Conservation (phyloP, 371 early-diverging fungal genomes). For the Parasitella parasitica region DNA sequence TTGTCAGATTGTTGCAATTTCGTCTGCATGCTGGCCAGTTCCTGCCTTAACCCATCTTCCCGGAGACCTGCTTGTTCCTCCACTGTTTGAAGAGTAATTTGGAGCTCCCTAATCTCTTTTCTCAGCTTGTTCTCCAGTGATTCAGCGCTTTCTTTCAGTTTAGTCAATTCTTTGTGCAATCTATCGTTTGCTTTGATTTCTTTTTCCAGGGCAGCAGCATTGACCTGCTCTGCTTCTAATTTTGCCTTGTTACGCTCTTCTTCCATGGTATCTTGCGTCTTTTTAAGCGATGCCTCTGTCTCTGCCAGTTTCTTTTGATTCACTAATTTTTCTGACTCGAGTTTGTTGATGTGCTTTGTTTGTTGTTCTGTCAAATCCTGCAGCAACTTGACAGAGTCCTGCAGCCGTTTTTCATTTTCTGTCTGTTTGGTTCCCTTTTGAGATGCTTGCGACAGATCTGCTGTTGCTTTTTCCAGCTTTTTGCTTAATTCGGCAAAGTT, state of each 20-base stretch:
- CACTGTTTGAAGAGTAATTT: conserved; percentile 52
- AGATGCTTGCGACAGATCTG: conserved; percentile 55
- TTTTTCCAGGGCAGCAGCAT: conserved; percentile 57
- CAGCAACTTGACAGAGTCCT: conserved; percentile 54
- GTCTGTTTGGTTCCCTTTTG: conserved; percentile 46
- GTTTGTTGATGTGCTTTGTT: conserved; percentile 59
- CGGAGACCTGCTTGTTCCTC: conserved; percentile 63
- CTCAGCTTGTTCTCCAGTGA: conserved; percentile 37
- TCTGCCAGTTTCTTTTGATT: conserved; percentile 43
- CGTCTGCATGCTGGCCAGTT: conserved; percentile 55
- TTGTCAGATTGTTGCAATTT: conserved; percentile 61
- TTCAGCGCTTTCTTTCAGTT: conserved; percentile 36
- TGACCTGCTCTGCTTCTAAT: conserved; percentile 45
- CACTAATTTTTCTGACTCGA: conserved; percentile 55
- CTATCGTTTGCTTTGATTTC: conserved; percentile 51
- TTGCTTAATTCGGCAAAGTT: conserved; percentile 53
- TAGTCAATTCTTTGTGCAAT: conserved; percentile 55
- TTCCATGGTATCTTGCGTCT: conserved; percentile 25
- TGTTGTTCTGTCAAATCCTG: conserved; percentile 62
- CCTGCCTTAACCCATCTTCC: conserved; percentile 63
- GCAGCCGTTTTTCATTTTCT: conserved; percentile 58
- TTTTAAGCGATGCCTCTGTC: conserved; percentile 43
- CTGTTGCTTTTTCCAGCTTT: conserved; percentile 56
- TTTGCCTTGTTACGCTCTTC: conserved; percentile 40
- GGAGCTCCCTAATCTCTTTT: conserved; percentile 64